A percentile compares a stretch with the other conserved stretches of the same genome.
Evolutionary conservation across 1,284 basidiomycete genomes (phyloP).

Genomic region (Pseudomicrostroma phylloplanum): DNA sequence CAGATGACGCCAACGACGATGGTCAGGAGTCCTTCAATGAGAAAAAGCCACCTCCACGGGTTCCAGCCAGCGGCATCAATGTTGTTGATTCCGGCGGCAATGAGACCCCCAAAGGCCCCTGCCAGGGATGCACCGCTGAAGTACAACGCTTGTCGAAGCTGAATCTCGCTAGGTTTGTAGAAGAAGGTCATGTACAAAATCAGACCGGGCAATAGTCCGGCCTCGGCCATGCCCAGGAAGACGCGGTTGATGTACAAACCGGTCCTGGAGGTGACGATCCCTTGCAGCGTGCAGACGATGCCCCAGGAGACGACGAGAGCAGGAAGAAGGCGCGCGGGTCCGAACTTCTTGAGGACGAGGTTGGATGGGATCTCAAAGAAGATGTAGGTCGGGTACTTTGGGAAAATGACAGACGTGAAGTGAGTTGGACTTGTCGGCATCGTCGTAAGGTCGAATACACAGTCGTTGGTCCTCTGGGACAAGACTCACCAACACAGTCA

Average conservation of each 20-base stretch:
- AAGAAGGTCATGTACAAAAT: slow-evolving; percentile 42
- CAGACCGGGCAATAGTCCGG: too few species aligned
- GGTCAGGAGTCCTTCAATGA: slow-evolving; percentile 41
- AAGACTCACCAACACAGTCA: slow-evolving; percentile 10
- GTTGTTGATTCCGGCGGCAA: slow-evolving; percentile 31
- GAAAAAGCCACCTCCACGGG: slow-evolving; percentile 41
- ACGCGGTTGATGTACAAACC: slow-evolving; percentile 41
- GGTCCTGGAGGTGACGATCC: slow-evolving; percentile 27
- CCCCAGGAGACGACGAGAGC: slow-evolving; percentile 35
- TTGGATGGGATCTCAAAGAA: slow-evolving; percentile 32
- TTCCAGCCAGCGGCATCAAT: slow-evolving; percentile 14
- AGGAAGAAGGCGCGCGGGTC: slow-evolving; percentile 37
- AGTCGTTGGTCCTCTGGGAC: too few species aligned
- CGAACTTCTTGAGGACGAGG: slow-evolving; percentile 53
- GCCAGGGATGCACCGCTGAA: slow-evolving; percentile 40
- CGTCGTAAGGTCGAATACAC: too few species aligned
- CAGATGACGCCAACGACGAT: slow-evolving; percentile 29
- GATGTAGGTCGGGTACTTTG: slow-evolving; percentile 40
- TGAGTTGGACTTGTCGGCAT: too few species aligned
- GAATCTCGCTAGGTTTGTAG: slow-evolving; percentile 40
- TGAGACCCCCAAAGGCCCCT: slow-evolving; percentile 39
- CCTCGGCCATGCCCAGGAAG: slow-evolving; percentile 37
- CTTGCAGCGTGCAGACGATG: slow-evolving; percentile 36
- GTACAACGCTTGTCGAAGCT: slow-evolving; percentile 42
- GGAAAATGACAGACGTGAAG: too few species aligned